Evolutionary conservation across 2,329 filamentous ascomycete species (phyloP), one percentile per base, ranked within the genome.

Genomic region (Sclerotinia sclerotiorum): DNA sequence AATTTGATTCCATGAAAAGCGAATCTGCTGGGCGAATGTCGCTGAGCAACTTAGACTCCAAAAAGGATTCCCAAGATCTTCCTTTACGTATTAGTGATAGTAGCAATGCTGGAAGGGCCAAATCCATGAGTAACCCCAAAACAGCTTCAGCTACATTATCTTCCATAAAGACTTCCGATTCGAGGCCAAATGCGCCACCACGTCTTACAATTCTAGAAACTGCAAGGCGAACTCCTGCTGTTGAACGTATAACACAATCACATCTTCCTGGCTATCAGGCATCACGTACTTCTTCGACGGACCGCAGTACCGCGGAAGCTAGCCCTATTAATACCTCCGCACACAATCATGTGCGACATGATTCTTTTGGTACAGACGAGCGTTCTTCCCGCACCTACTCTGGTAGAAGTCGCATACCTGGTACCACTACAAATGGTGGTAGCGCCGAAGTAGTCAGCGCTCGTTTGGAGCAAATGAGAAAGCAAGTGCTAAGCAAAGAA

Each of bases 401-500:
- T 81, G 84, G 27, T 77, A 80, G 66, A 78, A 82, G 72, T 79
- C 74, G 83, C 61, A 87, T 88, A 62, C 84, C 86, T 0, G 86
- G 85, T 0, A 88, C 85, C 1, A 84, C 83, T 19, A 80, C 80
- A 13, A 84, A 84, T 67, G 85, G 87, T 73, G 84, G 84, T 2
- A 84, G 83, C 6, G 84, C 85, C 2, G 87, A 87, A 69, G 81
- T 83, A 61, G 86, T 89, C 69, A 88, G 82, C 74, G 84, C 86
- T 11, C 84, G 86, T 67, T 80, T 90, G 8, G 87, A 87, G 62
- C 89, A 91, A 73, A 90, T 97, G 83, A 88, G 90, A 71, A 91
- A 92, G 75, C 93, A 94, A 76, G 89, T 99, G 10, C 81, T 98
- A 57, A 97, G 92, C 78, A 95, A 94, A 76, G 94, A 98, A 74